phyloP scores from a whole-genome alignment of 2,329 filamentous ascomycete species.

The Cercospora zeae-maydis region DNA sequence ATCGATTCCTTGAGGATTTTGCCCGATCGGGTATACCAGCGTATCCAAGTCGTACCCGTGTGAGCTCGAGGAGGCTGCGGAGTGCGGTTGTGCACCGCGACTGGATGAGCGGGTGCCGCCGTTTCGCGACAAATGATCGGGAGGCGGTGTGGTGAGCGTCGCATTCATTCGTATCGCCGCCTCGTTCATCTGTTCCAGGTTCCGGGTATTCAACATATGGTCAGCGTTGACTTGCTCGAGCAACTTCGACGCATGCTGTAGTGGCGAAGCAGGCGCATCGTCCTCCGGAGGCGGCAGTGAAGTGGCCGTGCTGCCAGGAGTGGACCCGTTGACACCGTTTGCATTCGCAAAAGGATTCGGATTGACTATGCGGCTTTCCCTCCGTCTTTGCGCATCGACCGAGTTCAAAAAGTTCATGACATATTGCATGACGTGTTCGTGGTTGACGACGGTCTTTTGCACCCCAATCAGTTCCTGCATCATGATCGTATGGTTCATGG shows the following conservation, averaged over 20 bases:
- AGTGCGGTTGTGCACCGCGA: constrained; percentile 42
- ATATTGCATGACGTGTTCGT: constrained; percentile 67
- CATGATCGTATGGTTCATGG: constrained; percentile 61
- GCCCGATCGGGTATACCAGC: constrained; percentile 85
- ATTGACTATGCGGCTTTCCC: constrained; percentile 54
- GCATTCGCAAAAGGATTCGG: constrained; percentile 37
- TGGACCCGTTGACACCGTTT: constrained; percentile 16
- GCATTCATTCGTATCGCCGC: constrained; percentile 54
- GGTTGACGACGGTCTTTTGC: constrained; percentile 68
- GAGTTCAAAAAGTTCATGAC: constrained; percentile 66
- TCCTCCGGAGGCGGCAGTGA: constrained; percentile 43
- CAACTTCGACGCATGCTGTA: constrained; percentile 65
- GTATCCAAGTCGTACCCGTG: constrained; percentile 61
- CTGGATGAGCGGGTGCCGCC: constrained; percentile 44
- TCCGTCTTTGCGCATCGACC: constrained; percentile 61
- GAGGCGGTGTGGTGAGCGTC: constrained; percentile 55
- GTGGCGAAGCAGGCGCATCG: constrained; percentile 62
- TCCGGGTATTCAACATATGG: constrained; percentile 60
- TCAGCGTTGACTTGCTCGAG: constrained; percentile 64
- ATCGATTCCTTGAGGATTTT: constrained; percentile 80
- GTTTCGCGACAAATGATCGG: constrained; percentile 43
- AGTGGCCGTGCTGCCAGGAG: constrained; percentile 13
- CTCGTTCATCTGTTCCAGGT: constrained; percentile 63
- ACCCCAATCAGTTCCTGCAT: constrained; percentile 62
- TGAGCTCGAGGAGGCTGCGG: constrained; percentile 49